A percentile compares a stretch with the other conserved stretches of the same genome.
Conservation (phyloP, 768 basidiomycete genomes). For the Boletus eberwhitei region DNA sequence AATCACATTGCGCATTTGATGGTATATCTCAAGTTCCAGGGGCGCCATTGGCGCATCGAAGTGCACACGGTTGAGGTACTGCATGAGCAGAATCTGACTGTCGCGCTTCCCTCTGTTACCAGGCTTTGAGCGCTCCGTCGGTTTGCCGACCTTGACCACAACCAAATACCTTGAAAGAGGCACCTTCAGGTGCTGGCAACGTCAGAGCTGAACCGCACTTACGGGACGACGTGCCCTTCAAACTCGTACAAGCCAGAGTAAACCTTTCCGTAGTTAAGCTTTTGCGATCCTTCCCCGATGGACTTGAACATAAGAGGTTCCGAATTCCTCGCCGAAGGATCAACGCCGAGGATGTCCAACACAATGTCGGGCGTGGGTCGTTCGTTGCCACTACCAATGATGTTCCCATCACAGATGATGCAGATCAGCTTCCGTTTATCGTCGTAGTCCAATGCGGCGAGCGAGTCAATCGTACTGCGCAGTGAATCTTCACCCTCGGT, state of each 20-base stretch:
- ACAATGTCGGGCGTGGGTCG: slow-evolving; percentile 64
- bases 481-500: slow-evolving; percentile 71
- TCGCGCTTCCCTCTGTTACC: slow-evolving; percentile 70
- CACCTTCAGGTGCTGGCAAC: neutral
- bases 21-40: slow-evolving; percentile 66
- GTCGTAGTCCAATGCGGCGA: slow-evolving; percentile 62
- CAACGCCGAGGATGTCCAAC: slow-evolving; percentile 64
- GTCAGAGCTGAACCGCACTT: slow-evolving; percentile 20
- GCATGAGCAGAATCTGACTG: slow-evolving; percentile 63
- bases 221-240: slow-evolving; percentile 68
- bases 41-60: slow-evolving; percentile 66
- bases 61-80: slow-evolving; percentile 67
- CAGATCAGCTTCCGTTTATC: slow-evolving; percentile 69
- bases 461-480: slow-evolving; percentile 64
- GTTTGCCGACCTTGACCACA: slow-evolving; percentile 64
- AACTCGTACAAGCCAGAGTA: slow-evolving; percentile 72
- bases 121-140: slow-evolving; percentile 60
- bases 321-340: slow-evolving; percentile 57
- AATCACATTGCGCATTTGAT: slow-evolving; percentile 73
- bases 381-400: slow-evolving; percentile 68
- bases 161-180: slow-evolving; percentile 48
- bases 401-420: slow-evolving; percentile 68
- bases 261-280: slow-evolving; percentile 68
- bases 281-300: slow-evolving; percentile 63
- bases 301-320: slow-evolving; percentile 68